Base-by-base conservation (phyloP, 1,284 basidiomycete species). In the Moesziomyces globuligerus region DNA sequence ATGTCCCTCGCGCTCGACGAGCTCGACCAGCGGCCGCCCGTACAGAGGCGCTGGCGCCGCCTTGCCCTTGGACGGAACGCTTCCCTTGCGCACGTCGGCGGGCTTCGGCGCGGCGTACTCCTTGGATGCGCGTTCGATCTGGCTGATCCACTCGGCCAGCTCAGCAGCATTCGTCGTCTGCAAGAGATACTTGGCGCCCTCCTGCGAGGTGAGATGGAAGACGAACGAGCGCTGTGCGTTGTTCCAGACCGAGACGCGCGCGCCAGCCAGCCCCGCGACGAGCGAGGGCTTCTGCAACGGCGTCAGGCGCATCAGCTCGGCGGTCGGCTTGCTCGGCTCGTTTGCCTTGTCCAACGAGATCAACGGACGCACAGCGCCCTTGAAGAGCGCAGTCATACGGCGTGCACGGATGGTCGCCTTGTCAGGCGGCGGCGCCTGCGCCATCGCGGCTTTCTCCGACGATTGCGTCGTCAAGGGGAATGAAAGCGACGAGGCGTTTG, bases 341-440 rank as follows among this genome's bases (percentile, higher is more conserved):
- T 76, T 67, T 2, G 53, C 55, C 66, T 72, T 71, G 37, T 78
- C 71, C 23, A 62, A 25, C 3, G 60, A 54, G 29, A 78, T 75
- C 42, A 76, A 62, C 26, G 75, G 75, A 15, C 78, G 66, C 0
- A 78, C 72, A 11, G 76, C 76, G 17, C 75, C 75, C 13, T 78
- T 72, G 74, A 78, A 78, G n/a, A 80, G 62, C 20, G 78, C 76
- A 1, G 78, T 80, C 76, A 80, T 76, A 17, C 78, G 70, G n/a
- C 76, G 61, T 7, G 76, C 58, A 24, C 70, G 61, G 29, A 72
- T 68, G 7, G 70, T 68, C 2, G 65, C 51, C 39, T 72, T 72
- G 39, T 72, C 70, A 3, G 62, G 64, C 20, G 57, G 58, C 28
- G 62, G 45, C 24, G 54, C 53, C 20, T 48, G 55, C 13, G 41